Evolutionary conservation across 1,284 basidiomycete genomes (phyloP), one percentile per base, ranked within the genome.

Genomic region (Melampsora larici-populina): DNA sequence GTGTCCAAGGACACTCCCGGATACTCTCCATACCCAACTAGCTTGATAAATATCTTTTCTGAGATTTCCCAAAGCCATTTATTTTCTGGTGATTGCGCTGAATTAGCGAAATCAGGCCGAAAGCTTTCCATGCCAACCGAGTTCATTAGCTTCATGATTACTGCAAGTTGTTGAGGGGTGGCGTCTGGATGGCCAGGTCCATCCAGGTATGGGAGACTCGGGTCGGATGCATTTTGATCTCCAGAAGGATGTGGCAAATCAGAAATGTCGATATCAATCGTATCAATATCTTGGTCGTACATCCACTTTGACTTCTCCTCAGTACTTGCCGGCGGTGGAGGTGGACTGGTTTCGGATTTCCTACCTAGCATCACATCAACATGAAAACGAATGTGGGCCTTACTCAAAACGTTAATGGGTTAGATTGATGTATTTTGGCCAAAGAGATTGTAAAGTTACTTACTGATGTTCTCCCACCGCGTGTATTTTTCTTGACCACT

Each of bases 121-220:
- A 77, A 77, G 68, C 55, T 67, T 0, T 48, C 40, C 3, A 77
- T 55, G 51, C 74, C 74, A n/a, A 18, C 36, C 33, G 21, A 13
- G 36, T 43, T 48, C 74, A 77, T 77, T 21, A 51, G 24, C 7
- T 58, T 36, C 55, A 55, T 69, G 51, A 77, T 77, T 55, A 77
- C 69, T 18, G 49, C 29, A 26, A 77, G 66, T 31, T 65, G 62
- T 17, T 66, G 55, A 11, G 74, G 21, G 15, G 66, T 58, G 18
- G 66, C 65, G 3, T 77, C 24, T 36, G 21, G 29, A 62, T 77
- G 65, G 26, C 74, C 74, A 62, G 74, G 74, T 24, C 74, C 74
- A 40, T 64, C 55, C 11, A 29, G 55, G 36, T 77, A 77, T 63
- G 74, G 74, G 29, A 69, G 63, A 4, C 31, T 29, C 8, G 74